Conservation (phyloP, 257 asterid genomes). For the Nicotiana attenuata region DNA sequence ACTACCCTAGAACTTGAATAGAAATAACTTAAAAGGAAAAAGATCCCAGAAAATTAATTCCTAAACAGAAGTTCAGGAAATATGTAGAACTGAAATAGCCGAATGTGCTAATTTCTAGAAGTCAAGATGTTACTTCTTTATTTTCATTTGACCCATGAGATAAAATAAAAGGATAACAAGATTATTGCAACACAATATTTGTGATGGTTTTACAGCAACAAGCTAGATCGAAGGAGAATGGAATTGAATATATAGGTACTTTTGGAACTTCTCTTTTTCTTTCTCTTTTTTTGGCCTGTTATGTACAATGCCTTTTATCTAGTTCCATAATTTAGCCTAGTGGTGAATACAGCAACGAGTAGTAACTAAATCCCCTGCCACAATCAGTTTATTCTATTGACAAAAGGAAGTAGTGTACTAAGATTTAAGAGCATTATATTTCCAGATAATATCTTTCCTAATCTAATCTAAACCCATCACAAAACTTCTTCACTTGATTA, state of each 20-base stretch:
- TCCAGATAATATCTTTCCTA: conserved; percentile 1
- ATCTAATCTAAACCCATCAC: not conserved
- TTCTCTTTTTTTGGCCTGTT: not conserved
- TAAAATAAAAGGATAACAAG: not conserved
- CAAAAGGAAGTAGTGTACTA: not conserved
- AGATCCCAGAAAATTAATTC: not conserved
- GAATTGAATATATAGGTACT: not conserved
- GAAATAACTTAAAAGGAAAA: not conserved
- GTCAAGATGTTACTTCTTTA: not conserved
- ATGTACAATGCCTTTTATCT: not conserved
- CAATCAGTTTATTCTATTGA: not conserved
- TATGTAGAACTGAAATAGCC: not conserved
- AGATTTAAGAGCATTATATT: not conserved
- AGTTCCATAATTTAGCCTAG: not conserved
- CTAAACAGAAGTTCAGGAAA: not conserved
- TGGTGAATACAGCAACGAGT: not conserved
- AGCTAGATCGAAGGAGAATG: not conserved
- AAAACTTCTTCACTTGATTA: not conserved
- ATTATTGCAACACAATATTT: not conserved
- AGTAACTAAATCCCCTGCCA: not conserved
- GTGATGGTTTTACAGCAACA: not conserved
- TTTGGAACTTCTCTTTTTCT: not conserved
- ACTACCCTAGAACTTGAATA: not conserved
- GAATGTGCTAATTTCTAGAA: not conserved
- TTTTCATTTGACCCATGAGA: not conserved